Percentiles rank a stretch among this genome's conserved stretches.
These are phyloP conservation scores for Marchantia polymorpha DNA, from an alignment of 225 moss, liverwort and hornwort genomes.

Conservation along the genomic window DNA sequence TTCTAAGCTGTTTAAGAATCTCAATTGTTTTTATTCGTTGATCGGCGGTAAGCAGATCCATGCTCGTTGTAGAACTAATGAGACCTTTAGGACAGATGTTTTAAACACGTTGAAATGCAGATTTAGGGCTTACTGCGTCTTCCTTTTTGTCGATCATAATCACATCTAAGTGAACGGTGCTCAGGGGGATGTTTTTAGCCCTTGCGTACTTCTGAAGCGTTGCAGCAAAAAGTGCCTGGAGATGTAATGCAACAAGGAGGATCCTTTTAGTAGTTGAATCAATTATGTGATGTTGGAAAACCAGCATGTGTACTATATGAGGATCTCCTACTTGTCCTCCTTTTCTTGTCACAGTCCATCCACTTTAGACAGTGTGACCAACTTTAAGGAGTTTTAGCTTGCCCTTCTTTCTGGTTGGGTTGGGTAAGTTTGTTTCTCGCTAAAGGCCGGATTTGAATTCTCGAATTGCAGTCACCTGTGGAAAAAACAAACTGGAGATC, in stretches of 20 bases:
- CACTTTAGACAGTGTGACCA: no score
- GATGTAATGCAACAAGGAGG: neutral
- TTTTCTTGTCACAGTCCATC: no score
- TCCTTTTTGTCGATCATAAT: conserved; percentile 26
- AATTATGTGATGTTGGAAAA: no score
- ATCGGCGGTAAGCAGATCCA: neutral
- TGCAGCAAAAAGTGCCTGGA: conserved; percentile 50
- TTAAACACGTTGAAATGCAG: no score
- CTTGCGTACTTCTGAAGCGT: conserved; percentile 41
- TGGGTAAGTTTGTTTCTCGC: no score
- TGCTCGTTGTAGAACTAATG: neutral
- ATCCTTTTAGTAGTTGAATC: neutral
- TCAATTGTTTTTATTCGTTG: neutral
- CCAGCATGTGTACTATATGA: no score
- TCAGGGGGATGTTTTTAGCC: conserved; percentile 30
- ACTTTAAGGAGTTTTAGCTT: no score
- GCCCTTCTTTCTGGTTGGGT: no score
- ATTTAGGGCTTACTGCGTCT: neutral
- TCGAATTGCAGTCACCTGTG: conserved; percentile 34
- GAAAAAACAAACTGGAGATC: conserved; percentile 43
- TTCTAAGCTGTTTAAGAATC: neutral
- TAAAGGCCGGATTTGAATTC: no score
- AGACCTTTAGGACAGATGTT: neutral
- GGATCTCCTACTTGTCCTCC: no score
- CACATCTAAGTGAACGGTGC: conserved; percentile 29